Evolutionary conservation across 345 rosid genomes (phyloP), one percentile per base, ranked within the genome.

Genomic region (Cochlearia excelsa): DNA sequence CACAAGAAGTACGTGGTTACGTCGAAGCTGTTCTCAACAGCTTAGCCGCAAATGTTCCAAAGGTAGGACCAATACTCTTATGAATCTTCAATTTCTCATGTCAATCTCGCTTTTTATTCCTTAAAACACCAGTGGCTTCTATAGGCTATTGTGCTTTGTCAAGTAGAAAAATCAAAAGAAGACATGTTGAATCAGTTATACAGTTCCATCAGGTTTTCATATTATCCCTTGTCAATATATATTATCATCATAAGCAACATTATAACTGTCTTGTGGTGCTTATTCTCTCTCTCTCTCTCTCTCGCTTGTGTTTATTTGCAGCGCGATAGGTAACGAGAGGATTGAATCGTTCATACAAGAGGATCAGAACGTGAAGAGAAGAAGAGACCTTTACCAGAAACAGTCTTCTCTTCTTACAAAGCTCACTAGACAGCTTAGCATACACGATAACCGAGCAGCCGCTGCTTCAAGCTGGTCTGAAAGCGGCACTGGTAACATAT

Each of bases 11-110:
- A 6, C 95, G 97, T 1, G 97, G 99, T 66, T 94, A 94, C 47
- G 97, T 90, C 40, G 99, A 94, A 84, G 99, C 99, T 37, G 99
- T 94, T 72, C 96, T 94, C 33, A 90, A 94, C 81, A 94, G 99
- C 67, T 90, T 94, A 47, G 96, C 88, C 50, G 99, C 99, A 67
- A 94, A 94, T 70, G 95, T 94, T 61, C 99, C 99, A 48, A 94
- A 94, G 81, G 99, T 85, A 37, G 69, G 54, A 26, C 46, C 46
- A 52, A 62, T 69, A 48, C 47, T 58, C 42, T 66, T 38, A 9
- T 43, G 50, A 51, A 58, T 31, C 35, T 55, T 26, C 4, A 31
- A 26, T 4, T 10, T 50, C 34, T 41, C 9, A 10, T 59, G 3
- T 66, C 30, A 33, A 11, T 51, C 53, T 59, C 30, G 28, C 7